Conservation (phyloP, 1,139 yeast species). For the Candida sp. region DNA sequence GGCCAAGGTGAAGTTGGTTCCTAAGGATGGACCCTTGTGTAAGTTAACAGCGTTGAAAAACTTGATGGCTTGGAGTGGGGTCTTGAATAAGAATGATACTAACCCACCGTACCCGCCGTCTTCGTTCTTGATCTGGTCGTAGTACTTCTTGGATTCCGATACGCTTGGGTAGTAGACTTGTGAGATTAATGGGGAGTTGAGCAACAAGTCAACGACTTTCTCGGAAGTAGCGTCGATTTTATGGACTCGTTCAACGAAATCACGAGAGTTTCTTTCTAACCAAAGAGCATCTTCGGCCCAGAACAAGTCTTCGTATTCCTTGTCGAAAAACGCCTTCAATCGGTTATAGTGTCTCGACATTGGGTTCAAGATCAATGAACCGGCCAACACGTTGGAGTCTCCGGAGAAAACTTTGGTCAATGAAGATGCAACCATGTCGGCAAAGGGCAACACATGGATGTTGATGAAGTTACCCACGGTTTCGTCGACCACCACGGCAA, state of each 20-base stretch:
- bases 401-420: slow-evolving; percentile 94
- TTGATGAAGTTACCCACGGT: slow-evolving; percentile 92
- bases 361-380: slow-evolving; percentile 83
- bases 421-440: slow-evolving; percentile 87
- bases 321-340: slow-evolving; percentile 57
- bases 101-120: slow-evolving; percentile 96
- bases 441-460: slow-evolving; percentile 78
- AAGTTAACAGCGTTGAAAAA: slow-evolving; percentile 79
- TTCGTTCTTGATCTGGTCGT: slow-evolving; percentile 69
- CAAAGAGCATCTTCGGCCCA: slow-evolving; percentile 97
- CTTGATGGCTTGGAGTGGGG: slow-evolving; percentile 65
- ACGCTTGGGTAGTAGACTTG: slow-evolving; percentile 74
- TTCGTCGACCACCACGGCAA: slow-evolving; percentile 88
- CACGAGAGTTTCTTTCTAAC: slow-evolving; percentile 92
- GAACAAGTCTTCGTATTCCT: slow-evolving; percentile 69
- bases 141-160: slow-evolving; percentile 58
- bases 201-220: slow-evolving; percentile 54
- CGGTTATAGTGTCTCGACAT: slow-evolving; percentile 52
- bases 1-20: slow-evolving; percentile 91
- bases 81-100: slow-evolving; percentile 74
- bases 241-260: slow-evolving; percentile 71
- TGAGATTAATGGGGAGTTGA: slow-evolving; percentile 53
- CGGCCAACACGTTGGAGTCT: slow-evolving; percentile 96
- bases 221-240: slow-evolving; percentile 72
- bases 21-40: slow-evolving; percentile 94